Conservation (phyloP, 192 early-diverging fungal genomes). For the Dispira parvispora region DNA sequence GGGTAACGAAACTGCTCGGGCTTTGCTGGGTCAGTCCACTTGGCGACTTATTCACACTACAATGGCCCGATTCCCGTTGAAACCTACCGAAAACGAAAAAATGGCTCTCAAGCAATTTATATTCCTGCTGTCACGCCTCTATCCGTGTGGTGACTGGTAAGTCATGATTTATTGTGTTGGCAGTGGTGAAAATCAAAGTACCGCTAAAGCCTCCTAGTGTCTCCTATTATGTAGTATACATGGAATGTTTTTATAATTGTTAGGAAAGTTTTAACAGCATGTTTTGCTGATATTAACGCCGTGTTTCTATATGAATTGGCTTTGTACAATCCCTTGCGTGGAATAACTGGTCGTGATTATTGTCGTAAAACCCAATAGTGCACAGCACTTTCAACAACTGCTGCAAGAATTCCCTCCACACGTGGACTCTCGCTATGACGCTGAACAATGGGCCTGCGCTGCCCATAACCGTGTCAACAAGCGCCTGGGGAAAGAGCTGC, state of each 20-base stretch:
- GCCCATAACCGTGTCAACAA: slow-evolving; percentile 89
- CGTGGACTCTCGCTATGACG: slow-evolving; percentile 45
- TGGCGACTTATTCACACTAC: slow-evolving; percentile 93
- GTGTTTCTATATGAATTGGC: too few species aligned
- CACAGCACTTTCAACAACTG: slow-evolving; percentile 66
- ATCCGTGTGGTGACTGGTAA: slow-evolving; percentile 93
- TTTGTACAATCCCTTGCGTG: too few species aligned
- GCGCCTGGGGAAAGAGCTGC: slow-evolving; percentile 57
- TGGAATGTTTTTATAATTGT: too few species aligned
- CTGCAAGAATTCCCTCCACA: slow-evolving; percentile 64
- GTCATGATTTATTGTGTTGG: not conserved
- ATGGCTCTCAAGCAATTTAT: slow-evolving; percentile 63
- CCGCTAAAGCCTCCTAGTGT: too few species aligned
- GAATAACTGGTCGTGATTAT: too few species aligned
- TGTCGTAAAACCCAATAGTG: slow-evolving; percentile 28
- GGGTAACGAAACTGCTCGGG: slow-evolving; percentile 54
- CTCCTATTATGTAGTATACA: too few species aligned
- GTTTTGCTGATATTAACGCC: too few species aligned
- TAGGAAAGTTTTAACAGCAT: too few species aligned
- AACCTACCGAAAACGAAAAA: slow-evolving; percentile 61
- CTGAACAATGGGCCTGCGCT: slow-evolving; percentile 74
- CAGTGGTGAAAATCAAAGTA: too few species aligned
- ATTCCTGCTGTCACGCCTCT: slow-evolving; percentile 64
- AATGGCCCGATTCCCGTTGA: slow-evolving; percentile 67
- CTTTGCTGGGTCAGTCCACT: slow-evolving; percentile 70